Evolutionary conservation across 805 yeast genomes (phyloP).

Genomic region (Yamadazyma phyllophila): DNA sequence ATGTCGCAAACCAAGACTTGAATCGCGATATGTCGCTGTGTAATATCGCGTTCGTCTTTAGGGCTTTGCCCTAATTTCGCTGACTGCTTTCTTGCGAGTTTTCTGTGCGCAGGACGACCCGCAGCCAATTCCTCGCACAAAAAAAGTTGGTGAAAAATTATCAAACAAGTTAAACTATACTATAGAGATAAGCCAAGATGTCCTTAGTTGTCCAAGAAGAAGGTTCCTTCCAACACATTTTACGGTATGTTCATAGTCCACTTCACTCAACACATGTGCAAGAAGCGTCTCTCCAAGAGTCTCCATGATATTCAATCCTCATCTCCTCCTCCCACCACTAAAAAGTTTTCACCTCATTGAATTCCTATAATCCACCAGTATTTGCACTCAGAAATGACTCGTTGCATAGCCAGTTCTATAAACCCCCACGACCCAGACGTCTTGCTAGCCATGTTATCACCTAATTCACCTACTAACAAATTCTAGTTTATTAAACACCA

Average conservation of each 20-base stretch:
- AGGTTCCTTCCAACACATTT: slow-evolving; percentile 99
- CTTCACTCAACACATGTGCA: not conserved
- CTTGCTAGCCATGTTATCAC: not conserved
- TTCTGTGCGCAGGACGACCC: slow-evolving; percentile 12
- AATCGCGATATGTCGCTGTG: no score
- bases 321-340: not conserved
- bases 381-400: not conserved
- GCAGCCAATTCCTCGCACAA: slow-evolving; percentile 4
- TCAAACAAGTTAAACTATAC: slow-evolving; percentile 3
- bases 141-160: slow-evolving; percentile 14
- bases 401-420: not conserved
- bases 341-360: not conserved
- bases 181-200: slow-evolving; percentile 47
- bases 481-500: slow-evolving; percentile 96
- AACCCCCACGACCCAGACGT: not conserved
- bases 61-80: slow-evolving; percentile 22
- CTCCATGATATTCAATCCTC: not conserved
- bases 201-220: slow-evolving; percentile 98
- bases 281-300: not conserved
- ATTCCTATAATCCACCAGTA: no score
- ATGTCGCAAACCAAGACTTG: not conserved
- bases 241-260: slow-evolving; percentile 74
- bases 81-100: not conserved
- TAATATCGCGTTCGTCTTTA: not conserved
- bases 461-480: slow-evolving; percentile 20